These are phyloP conservation scores for Penicillium polonicum DNA, from an alignment of 2,329 filamentous ascomycete species.

Conservation along the genomic window DNA sequence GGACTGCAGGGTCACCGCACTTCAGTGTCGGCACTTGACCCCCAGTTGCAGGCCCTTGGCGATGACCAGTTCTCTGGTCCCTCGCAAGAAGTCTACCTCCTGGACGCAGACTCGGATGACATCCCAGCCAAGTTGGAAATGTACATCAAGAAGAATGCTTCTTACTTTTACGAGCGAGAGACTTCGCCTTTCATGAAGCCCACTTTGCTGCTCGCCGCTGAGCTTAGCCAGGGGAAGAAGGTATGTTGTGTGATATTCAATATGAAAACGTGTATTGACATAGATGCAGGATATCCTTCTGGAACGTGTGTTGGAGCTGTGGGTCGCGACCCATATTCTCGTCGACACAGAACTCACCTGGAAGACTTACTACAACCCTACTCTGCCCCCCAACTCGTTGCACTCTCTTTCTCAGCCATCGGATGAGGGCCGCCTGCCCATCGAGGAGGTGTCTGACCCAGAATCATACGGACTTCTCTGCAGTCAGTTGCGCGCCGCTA, in stretches of 20 bases:
- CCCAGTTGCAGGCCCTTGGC: slow-evolving; percentile 43
- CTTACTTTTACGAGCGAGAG: slow-evolving; percentile 51
- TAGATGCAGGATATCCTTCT: slow-evolving; percentile 32
- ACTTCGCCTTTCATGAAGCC: slow-evolving; percentile 52
- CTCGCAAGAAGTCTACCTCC: slow-evolving; percentile 46
- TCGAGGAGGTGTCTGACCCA: slow-evolving; percentile 40
- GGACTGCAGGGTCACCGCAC: slow-evolving; percentile 42
- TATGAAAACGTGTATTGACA: neutral
- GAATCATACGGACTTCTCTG: slow-evolving; percentile 52
- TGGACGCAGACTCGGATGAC: slow-evolving; percentile 52
- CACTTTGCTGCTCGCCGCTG: slow-evolving; percentile 45
- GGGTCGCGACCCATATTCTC: slow-evolving; percentile 56
- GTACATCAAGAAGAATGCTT: slow-evolving; percentile 52
- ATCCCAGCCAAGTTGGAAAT: slow-evolving; percentile 53
- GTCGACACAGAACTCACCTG: slow-evolving; percentile 50
- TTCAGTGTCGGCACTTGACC: slow-evolving; percentile 38
- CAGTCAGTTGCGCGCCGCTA: slow-evolving; percentile 54
- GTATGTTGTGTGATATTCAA: slow-evolving; percentile 20
- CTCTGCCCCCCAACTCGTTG: slow-evolving; percentile 36
- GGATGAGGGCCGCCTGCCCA: slow-evolving; percentile 42
- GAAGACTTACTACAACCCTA: slow-evolving; percentile 51
- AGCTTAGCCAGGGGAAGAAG: slow-evolving; percentile 41
- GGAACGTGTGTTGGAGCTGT: slow-evolving; percentile 54
- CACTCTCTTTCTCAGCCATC: slow-evolving; percentile 39
- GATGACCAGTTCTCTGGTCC: slow-evolving; percentile 41